Evolutionary conservation across 352 stramenopile species (phyloP).

Genomic region (Aphanomyces cochlioides): DNA sequence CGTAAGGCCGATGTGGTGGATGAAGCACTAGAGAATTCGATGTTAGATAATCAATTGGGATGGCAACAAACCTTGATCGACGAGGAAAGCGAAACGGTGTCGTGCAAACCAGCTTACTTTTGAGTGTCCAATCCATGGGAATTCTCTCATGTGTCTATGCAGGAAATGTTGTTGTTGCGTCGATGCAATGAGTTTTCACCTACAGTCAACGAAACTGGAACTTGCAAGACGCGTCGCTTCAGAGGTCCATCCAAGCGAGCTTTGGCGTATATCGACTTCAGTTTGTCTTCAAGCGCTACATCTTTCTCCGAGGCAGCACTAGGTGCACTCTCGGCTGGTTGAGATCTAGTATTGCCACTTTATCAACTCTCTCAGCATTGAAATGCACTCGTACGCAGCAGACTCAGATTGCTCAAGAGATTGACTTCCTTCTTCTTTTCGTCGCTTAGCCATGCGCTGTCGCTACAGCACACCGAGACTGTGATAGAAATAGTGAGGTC

Average conservation of each 20-base stretch:
- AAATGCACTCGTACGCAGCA: neutral
- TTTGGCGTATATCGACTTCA: slow-evolving; percentile 21
- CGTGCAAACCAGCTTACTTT: slow-evolving; percentile 4
- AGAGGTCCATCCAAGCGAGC: slow-evolving; percentile 7
- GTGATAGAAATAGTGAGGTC: neutral
- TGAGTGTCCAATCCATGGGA: slow-evolving; percentile 22
- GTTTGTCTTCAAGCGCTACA: neutral
- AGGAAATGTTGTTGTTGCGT: neutral
- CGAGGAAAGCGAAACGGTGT: slow-evolving; percentile 18
- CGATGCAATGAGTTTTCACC: neutral
- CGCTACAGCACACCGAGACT: neutral
- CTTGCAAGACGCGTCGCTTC: slow-evolving; percentile 6
- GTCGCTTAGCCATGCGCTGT: slow-evolving; percentile 18
- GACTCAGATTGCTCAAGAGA: neutral
- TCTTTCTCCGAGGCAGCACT: neutral
- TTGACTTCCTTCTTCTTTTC: neutral
- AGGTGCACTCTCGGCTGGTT: neutral
- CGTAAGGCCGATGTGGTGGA: neutral
- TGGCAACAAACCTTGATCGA: neutral
- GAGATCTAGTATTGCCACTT: neutral
- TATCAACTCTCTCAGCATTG: neutral
- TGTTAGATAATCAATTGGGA: neutral
- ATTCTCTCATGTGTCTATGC: slow-evolving; percentile 5
- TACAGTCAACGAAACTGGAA: slow-evolving; percentile 5
- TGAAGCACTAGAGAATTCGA: neutral